Conservation (phyloP, 768 basidiomycete species). For the Leucogyrophana mollusca region DNA sequence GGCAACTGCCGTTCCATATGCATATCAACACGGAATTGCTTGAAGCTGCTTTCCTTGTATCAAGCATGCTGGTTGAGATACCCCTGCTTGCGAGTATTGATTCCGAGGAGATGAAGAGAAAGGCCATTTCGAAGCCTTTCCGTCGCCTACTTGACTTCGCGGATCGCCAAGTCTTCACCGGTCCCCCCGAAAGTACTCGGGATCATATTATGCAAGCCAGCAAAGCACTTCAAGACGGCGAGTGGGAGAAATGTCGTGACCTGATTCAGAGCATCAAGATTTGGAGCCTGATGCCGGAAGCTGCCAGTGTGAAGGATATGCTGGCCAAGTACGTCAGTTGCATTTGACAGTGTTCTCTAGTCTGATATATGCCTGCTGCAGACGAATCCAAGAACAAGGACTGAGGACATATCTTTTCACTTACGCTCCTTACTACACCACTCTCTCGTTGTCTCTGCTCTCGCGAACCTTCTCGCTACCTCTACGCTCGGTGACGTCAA, state of each 20-base stretch:
- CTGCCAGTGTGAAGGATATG: slow-evolving; percentile 87
- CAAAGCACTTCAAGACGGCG: slow-evolving; percentile 93
- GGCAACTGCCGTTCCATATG: slow-evolving; percentile 98
- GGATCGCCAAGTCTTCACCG: slow-evolving; percentile 96
- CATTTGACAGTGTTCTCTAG: slow-evolving; percentile 1
- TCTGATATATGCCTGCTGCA: slow-evolving; percentile 32
- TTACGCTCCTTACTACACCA: slow-evolving; percentile 92
- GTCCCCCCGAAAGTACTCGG: slow-evolving; percentile 96
- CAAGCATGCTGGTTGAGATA: slow-evolving; percentile 98
- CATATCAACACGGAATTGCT: slow-evolving; percentile 98
- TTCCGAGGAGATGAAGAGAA: slow-evolving; percentile 90
- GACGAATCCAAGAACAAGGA: slow-evolving; percentile 97
- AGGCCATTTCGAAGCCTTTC: slow-evolving; percentile 96
- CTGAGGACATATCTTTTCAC: slow-evolving; percentile 97
- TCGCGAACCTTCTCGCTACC: slow-evolving; percentile 87
- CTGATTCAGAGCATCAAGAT: slow-evolving; percentile 96
- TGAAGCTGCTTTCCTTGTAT: slow-evolving; percentile 96
- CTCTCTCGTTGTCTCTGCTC: slow-evolving; percentile 84
- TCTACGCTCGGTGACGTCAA: slow-evolving; percentile 76
- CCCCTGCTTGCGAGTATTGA: slow-evolving; percentile 93
- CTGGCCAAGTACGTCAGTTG: slow-evolving; percentile 68
- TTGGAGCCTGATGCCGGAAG: slow-evolving; percentile 95
- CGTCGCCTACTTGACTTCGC: slow-evolving; percentile 93
- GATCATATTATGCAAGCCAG: slow-evolving; percentile 99
- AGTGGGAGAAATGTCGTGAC: slow-evolving; percentile 96